A percentile compares a stretch with the other conserved stretches of the same genome.
These are phyloP conservation scores for Aspergillus bertholletiae DNA, from an alignment of 495 filamentous ascomycete species.

Conservation along the genomic window DNA sequence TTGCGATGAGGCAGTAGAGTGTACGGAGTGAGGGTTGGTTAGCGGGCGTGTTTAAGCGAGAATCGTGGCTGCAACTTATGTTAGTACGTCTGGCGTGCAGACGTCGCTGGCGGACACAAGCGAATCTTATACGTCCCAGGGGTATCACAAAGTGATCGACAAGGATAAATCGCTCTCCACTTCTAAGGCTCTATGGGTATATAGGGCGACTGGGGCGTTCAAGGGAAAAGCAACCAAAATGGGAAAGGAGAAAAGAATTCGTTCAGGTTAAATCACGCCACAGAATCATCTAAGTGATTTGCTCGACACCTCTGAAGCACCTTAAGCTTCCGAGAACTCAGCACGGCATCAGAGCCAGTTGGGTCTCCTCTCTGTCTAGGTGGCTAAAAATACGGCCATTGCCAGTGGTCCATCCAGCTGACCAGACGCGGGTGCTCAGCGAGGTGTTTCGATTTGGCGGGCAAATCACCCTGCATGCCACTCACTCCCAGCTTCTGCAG, in stretches of 20 bases:
- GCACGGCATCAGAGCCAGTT: not conserved
- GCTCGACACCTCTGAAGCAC: not conserved
- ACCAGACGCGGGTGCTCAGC: not conserved
- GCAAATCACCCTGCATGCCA: conserved; percentile 1
- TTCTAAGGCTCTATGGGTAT: not conserved
- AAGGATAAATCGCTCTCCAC: not conserved
- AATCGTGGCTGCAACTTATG: not conserved
- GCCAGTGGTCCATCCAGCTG: not conserved
- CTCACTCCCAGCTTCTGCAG: not conserved
- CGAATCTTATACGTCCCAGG: not conserved
- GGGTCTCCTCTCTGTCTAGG: not conserved
- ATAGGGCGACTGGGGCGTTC: not conserved
- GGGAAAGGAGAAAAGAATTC: not conserved
- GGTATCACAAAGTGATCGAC: not conserved
- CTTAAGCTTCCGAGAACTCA: not conserved
- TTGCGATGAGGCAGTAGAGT: not conserved
- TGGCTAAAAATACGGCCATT: conserved; percentile 1
- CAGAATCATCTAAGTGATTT: not conserved
- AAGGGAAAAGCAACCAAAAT: not conserved
- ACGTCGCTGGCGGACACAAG: not conserved
- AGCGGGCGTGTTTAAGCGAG: not conserved
- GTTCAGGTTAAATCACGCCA: not conserved
- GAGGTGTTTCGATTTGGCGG: not conserved
- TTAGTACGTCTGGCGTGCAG: not conserved
- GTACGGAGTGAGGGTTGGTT: not conserved